Evolutionary conservation across 202 grass and related monocot species (phyloP).

Genomic region (Setaria italica): DNA sequence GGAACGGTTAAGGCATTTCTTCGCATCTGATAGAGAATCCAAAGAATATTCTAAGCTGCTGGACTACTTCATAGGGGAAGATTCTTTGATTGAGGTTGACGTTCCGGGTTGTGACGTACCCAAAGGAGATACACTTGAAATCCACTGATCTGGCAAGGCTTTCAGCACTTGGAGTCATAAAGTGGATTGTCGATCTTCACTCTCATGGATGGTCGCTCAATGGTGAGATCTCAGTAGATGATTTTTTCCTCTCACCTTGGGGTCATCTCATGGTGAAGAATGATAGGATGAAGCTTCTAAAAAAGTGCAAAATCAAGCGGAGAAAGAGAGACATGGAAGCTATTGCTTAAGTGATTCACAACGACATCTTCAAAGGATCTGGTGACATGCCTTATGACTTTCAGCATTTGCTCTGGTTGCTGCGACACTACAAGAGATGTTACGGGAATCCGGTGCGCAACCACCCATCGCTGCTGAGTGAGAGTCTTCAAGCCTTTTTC

Average conservation of each 20-base stretch:
- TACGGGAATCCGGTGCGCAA: neutral
- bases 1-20: no score
- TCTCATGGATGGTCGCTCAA: neutral
- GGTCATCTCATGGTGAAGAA: neutral
- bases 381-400: neutral
- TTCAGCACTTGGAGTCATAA: neutral
- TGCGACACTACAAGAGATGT: neutral
- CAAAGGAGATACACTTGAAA: neutral
- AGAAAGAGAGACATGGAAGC: neutral
- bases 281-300: neutral
- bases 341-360: neutral
- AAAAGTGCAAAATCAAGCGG: neutral
- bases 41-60: no score
- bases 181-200: neutral
- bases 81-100: neutral
- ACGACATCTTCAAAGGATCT: neutral
- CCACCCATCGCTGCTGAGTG: neutral
- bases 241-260: neutral
- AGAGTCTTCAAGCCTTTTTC: neutral
- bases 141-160: neutral
- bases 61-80: neutral
- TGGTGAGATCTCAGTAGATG: neutral
- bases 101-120: neutral
- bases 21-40: no score
- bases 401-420: neutral